phyloP scores from a whole-genome alignment of 2,329 filamentous ascomycete species.

The Ophiosphaerella narmari region DNA sequence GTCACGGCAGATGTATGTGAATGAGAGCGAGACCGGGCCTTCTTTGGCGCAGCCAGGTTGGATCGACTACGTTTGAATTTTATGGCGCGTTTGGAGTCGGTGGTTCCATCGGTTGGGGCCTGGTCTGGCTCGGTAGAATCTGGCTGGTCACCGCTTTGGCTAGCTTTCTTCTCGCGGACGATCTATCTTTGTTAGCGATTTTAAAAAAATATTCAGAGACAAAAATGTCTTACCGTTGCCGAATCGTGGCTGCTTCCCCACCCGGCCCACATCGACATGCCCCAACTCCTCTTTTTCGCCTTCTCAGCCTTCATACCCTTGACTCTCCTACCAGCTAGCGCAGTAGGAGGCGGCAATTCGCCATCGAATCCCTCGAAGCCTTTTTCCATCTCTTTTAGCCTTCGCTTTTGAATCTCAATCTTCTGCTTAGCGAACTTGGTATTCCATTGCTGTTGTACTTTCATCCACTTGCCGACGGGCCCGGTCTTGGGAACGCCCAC shows the following conservation, averaged over 20 bases:
- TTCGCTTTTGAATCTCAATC: constrained; percentile 71
- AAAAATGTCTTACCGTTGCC: constrained; percentile 60
- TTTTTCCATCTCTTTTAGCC: constrained; percentile 71
- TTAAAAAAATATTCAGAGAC: background rate
- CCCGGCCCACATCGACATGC: constrained; percentile 79
- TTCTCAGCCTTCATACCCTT: constrained; percentile 54
- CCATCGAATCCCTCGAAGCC: constrained; percentile 73
- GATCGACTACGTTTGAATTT: constrained; percentile 11
- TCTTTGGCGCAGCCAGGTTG: constrained; percentile 6
- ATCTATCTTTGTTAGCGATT: constrained; percentile 26
- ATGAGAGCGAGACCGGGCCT: constrained; percentile 30
- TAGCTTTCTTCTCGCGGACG: constrained; percentile 39
- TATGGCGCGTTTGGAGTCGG: constrained; percentile 6
- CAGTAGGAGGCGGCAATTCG: constrained; percentile 81
- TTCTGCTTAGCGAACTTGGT: constrained; percentile 71
- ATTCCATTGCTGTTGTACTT: constrained; percentile 74
- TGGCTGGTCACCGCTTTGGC: constrained; percentile 21
- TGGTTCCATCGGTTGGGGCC: constrained; percentile 43
- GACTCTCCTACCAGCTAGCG: constrained; percentile 73
- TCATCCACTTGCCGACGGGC: constrained; percentile 83
- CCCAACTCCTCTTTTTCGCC: constrained; percentile 70
- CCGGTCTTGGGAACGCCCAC: constrained; percentile 81
- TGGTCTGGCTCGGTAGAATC: constrained; percentile 19
- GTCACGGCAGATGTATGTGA: constrained; percentile 39
- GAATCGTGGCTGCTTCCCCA: constrained; percentile 93